Evolutionary conservation across 1,284 basidiomycete genomes (phyloP).

Genomic region (Malassezia furfur): DNA sequence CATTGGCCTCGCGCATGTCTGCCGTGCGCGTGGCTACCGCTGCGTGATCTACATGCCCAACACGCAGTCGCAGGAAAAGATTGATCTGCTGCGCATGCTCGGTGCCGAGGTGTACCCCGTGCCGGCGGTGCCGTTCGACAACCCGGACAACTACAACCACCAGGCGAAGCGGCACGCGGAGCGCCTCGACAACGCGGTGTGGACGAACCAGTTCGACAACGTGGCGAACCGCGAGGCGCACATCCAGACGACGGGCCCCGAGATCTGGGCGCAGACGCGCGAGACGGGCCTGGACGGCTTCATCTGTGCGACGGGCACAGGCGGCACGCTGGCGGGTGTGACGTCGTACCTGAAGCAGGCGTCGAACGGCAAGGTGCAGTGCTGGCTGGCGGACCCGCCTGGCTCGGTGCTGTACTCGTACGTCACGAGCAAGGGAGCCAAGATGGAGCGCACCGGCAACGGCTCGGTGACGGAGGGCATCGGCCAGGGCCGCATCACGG

Average conservation of each 20-base stretch:
- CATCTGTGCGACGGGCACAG: conserved; percentile 86
- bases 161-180: conserved; percentile 83
- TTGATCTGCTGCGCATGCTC: conserved; percentile 90
- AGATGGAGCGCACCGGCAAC: conserved; percentile 68
- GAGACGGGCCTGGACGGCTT: conserved; percentile 74
- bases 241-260: conserved; percentile 83
- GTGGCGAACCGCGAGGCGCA: conserved; percentile 76
- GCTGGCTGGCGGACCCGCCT: conserved; percentile 92
- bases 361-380: conserved; percentile 68
- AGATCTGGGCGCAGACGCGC: conserved; percentile 82
- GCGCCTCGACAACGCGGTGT: conserved; percentile 76
- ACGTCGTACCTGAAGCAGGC: conserved; percentile 78
- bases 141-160: conserved; percentile 96
- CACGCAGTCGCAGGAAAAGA: conserved; percentile 88
- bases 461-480: conserved; percentile 97
- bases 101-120: conserved; percentile 93
- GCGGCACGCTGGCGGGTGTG: conserved; percentile 84
- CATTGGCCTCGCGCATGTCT: conserved; percentile 85
- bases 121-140: conserved; percentile 89
- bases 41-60: conserved; percentile 99
- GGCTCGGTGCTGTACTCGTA: conserved; percentile 85
- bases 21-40: conserved; percentile 81
- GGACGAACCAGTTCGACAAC: conserved; percentile 99
- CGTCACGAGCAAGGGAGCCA: conserved; percentile 65
- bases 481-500: conserved; percentile 92